These are phyloP conservation scores for Paulinella micropora DNA, from an alignment of 78 protist species.

Conservation along the genomic window DNA sequence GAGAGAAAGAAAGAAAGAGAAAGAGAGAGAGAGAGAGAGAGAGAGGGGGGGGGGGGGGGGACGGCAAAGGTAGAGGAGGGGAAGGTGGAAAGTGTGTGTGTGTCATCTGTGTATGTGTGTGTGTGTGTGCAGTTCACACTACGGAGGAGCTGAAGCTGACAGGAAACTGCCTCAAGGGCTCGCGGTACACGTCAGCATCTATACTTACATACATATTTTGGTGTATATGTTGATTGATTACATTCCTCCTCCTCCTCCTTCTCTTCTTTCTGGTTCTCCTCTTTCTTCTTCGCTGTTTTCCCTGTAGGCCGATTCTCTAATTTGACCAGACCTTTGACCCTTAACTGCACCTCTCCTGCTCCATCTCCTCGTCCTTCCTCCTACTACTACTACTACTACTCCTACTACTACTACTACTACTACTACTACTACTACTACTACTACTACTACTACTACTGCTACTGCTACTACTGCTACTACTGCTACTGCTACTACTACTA, in stretches of 20 bases:
- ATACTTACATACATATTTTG: neutral
- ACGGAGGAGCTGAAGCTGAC: conserved; percentile 74
- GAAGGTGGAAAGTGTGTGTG: no score
- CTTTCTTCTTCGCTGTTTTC: neutral
- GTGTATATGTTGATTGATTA: neutral
- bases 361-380: no score
- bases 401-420: neutral
- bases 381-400: no score
- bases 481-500: neutral
- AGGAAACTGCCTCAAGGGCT: conserved; percentile 85
- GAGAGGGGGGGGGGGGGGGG: no score
- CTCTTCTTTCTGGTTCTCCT: no score
- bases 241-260: neutral
- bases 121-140: conserved; percentile 66
- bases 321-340: neutral
- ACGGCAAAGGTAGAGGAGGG: no score
- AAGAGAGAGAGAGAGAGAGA: no score
- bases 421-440: neutral
- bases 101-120: no score
- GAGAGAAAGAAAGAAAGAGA: no score
- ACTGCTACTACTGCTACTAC: neutral
- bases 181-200: no score
- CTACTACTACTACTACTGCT: neutral
- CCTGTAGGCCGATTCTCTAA: neutral
- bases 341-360: neutral